A percentile compares a stretch with the other conserved stretches of the same genome.
Evolutionary conservation across 2,329 filamentous ascomycete genomes (phyloP).

Genomic region (Penicillium aurantiogriseum): DNA sequence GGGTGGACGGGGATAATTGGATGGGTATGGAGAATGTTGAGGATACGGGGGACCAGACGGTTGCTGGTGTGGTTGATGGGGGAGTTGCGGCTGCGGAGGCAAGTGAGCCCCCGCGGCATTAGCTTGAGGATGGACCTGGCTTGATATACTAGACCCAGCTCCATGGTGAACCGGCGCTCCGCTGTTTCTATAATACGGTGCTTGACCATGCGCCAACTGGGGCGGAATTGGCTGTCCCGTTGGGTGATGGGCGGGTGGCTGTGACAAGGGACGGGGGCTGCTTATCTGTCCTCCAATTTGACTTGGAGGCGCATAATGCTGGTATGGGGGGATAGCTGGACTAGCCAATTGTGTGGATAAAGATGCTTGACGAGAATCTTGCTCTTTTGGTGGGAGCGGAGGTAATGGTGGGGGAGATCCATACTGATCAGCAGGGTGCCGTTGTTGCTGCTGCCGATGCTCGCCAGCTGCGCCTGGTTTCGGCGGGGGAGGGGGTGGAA

Average conservation of each 20-base stretch:
- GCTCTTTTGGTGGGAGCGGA: slow-evolving; percentile 40
- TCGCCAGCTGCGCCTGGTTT: slow-evolving; percentile 31
- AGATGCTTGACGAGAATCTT: slow-evolving; percentile 19
- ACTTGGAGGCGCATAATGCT: slow-evolving; percentile 20
- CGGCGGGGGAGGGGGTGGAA: slow-evolving; percentile 39
- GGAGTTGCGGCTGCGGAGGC: slow-evolving; percentile 22
- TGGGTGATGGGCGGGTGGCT: slow-evolving; percentile 1
- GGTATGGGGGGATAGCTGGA: slow-evolving; percentile 16
- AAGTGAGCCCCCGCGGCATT: slow-evolving; percentile 7
- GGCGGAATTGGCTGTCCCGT: slow-evolving; percentile 8
- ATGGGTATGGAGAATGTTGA: slow-evolving; percentile 27
- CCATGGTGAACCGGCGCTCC: neutral
- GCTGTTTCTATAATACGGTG: slow-evolving; percentile 4
- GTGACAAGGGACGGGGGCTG: slow-evolving; percentile 1
- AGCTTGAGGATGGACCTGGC: neutral
- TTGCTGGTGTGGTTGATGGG: slow-evolving; percentile 27
- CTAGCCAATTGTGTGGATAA: slow-evolving; percentile 12
- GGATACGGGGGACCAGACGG: slow-evolving; percentile 30
- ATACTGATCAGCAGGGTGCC: slow-evolving; percentile 27
- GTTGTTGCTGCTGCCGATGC: slow-evolving; percentile 12
- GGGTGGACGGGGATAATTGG: slow-evolving; percentile 25
- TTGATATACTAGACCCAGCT: neutral
- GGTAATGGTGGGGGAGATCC: slow-evolving; percentile 35
- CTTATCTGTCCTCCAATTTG: neutral
- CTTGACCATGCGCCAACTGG: neutral